phyloP scores from a whole-genome alignment of 106 monocot genomes.

The Acorus gramineus region DNA sequence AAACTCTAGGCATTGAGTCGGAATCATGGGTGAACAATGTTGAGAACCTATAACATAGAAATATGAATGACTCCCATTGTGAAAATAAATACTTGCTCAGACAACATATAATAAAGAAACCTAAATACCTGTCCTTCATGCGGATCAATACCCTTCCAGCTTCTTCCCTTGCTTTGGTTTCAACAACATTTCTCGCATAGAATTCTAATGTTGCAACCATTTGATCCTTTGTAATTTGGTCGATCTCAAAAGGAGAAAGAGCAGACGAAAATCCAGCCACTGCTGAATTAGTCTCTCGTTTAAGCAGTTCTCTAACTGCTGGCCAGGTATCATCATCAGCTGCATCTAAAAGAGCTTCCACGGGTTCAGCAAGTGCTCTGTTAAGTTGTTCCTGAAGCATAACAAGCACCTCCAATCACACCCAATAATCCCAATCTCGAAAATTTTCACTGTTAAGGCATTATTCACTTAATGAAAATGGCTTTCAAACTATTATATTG shows the following conservation, averaged over 20 bases:
- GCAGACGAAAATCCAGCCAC: slow-evolving; percentile 40
- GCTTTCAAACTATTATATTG: background rate
- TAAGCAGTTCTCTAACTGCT: slow-evolving; percentile 68
- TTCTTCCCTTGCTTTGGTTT: slow-evolving; percentile 81
- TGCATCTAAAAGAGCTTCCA: slow-evolving; percentile 80
- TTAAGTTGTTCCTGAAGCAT: slow-evolving; percentile 49
- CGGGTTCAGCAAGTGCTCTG: slow-evolving; percentile 64
- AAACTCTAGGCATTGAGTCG: slow-evolving; percentile 90
- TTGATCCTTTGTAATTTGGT: slow-evolving; percentile 48
- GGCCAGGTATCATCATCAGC: slow-evolving; percentile 80
- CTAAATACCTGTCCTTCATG: slow-evolving; percentile 85
- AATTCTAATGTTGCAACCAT: slow-evolving; percentile 49
- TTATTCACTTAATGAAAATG: background rate
- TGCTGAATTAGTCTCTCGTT: slow-evolving; percentile 59
- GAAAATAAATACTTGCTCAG: too few relatives aligned
- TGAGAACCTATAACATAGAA: slow-evolving; percentile 42
- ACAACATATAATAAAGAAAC: too few relatives aligned
- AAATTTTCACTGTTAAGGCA: too few relatives aligned
- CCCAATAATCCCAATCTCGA: too few relatives aligned
- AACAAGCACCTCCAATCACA: background rate
- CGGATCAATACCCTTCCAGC: slow-evolving; percentile 71
- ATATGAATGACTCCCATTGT: background rate
- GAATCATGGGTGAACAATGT: slow-evolving; percentile 81
- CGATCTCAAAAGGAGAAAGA: slow-evolving; percentile 64
- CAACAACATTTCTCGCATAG: slow-evolving; percentile 75